Evolutionary conservation across 768 basidiomycete species (phyloP), one percentile per base, ranked within the genome.

Genomic region (Strobilomyces confusus): DNA sequence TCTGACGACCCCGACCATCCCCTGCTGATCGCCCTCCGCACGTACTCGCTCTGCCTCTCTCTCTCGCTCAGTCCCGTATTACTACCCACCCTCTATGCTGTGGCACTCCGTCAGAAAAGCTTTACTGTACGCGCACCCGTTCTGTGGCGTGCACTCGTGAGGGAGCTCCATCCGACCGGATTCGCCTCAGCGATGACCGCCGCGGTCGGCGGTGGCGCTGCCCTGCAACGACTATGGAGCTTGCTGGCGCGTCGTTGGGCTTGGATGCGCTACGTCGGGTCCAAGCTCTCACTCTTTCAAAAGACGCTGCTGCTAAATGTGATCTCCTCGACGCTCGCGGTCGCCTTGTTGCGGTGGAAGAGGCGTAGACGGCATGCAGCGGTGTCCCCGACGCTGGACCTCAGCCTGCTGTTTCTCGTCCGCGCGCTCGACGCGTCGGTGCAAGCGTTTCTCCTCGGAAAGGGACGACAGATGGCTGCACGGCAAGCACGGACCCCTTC

Each of bases 141-240:
- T 22, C 49, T 71, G 40, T 52, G 54, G 51, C 69, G 72, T 44
- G 65, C 82, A 13, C 67, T 91, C 9, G 70, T 61, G 49, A 77
- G 80, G 37, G 87, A 90, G 62, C 66, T 87, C 12, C 76, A 78
- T 9, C 56, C 76, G 34, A 81, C 80, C 51, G 82, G 87, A 14
- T 87, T 91, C 65, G 84, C 89, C 7, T 84, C 80, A 51, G 79
- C 86, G 26, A 78, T 89, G 49, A 81, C 87, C 0, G 61, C 80
- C 7, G 68, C 82, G 15, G 73, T 88, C 6, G 86, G 78, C 0
- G 89, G 88, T 9, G 87, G 87, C 3, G 76, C 78, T 29, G 70
- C 75, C 33, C 63, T 90, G 19, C 74, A 75, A 47, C 70, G 72
- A 29, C 49, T 81, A 11, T 83, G 78, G 80, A 52, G 62, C 12